Base-by-base conservation (phyloP, 805 yeast species). In the Metschnikowia reukaufii region DNA sequence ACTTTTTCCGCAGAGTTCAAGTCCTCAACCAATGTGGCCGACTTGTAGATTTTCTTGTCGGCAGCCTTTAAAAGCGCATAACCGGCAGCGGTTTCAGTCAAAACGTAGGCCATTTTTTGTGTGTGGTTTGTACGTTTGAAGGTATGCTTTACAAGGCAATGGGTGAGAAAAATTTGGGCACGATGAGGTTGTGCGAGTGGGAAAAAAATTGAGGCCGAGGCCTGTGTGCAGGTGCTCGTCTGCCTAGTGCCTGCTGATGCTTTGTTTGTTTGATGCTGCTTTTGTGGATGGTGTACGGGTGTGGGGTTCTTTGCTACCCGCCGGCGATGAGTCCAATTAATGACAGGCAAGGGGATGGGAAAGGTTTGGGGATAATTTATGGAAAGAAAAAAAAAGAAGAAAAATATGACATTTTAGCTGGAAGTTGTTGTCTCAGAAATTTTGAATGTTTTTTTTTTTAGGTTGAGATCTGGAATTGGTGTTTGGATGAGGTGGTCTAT, bases 41-140 rank as follows among this genome's bases (percentile, higher is more conserved):
- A 83, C 76, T 91, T 92, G 81, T 92, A 85, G 62, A 94, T 85
- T 79, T 92, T 92, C 78, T 94, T 94, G 79, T 94, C 98, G 55
- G 96, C 85, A 48, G 97, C 96, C 77, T 94, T 94, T 67, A 94
- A 82, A 66, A 94, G 80, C 66, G 99, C 99, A 70, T 94, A 94
- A 66, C 99, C 99, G 44, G 99, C 99, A 55, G 99, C 88, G 56
- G 99, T 94, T 78, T 94, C 99, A 51, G 98, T 87, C 68, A 92
- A 82, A 65, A 92, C 90, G 80, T 77, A 87, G 54, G 94, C 86
- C 95, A 87, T 87, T 44, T 25, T 48, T 40, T 23, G 18, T n/a
- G n/a, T n/a, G n/a, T n/a, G n/a, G n/a, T n/a, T n/a, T n/a, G n/a
- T n/a, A n/a, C n/a, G n/a, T n/a, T n/a, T n/a, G n/a, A n/a, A n/a